Base-by-base conservation (phyloP, 2,329 filamentous ascomycete species). In the Stagonosporopsis cucurbitacearum region DNA sequence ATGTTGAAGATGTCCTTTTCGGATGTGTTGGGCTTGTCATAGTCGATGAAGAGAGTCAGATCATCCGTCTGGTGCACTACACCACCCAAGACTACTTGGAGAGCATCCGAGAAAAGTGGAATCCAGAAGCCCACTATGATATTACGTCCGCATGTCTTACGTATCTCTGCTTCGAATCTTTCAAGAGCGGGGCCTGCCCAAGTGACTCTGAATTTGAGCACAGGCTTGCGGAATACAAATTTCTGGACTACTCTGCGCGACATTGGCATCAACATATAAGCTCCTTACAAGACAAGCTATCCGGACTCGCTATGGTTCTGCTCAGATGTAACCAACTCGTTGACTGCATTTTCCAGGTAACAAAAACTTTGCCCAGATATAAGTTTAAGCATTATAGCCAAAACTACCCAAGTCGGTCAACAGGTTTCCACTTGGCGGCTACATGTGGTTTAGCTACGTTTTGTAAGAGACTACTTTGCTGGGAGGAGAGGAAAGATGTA, bases 81-180 rank as follows among this genome's bases (percentile, higher is more conserved):
- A 73, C 69, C 2, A 62, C 66, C 1, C 66, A 73, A 41, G 58
- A 65, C 19, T 72, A 69, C 42, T 65, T 73, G 5, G 60, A 77
- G 58, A 50, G 56, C 51, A 57, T 67, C 44, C 42, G 62, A 54
- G 40, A 67, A 36, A 40, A 36, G 33, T 68, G 67, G 61, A 62
- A 62, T 41, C 65, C 69, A 3, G 20, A 57, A 32, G 62, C 55
- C n/a, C 53, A 66, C 35, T 2, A 36, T 2, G 15, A 57, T 3
- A 69, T 75, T 39, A 63, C 69, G 4, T 28, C 28, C 8, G 58
- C 51, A 20, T 75, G 67, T 46, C 54, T 74, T n/a, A 65, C 63
- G 19, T 75, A 75, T 50, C 56, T 75, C 7, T 65, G 63, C 7
- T 70, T 74, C 42, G 48, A 64, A 30, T 15, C 36, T 1, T 70